Conservation (phyloP, 306 rosid genomes). For the Lablab purpureus region DNA sequence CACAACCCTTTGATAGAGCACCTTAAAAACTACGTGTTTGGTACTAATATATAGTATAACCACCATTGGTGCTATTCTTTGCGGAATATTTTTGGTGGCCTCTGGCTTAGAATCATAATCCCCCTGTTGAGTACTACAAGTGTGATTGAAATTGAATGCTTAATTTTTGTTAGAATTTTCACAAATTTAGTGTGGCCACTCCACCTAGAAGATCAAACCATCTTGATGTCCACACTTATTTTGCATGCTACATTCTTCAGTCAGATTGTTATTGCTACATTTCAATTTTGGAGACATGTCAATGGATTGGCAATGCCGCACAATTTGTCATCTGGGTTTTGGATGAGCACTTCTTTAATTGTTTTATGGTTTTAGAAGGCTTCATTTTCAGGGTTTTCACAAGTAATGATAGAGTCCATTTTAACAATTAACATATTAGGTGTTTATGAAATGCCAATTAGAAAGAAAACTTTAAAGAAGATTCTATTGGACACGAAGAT, state of each 20-base stretch:
- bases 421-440: too few relatives aligned
- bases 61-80: slow-evolving; percentile 30
- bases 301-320: neutral
- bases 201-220: neutral
- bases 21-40: slow-evolving; percentile 52
- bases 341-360: neutral
- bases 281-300: slow-evolving; percentile 1
- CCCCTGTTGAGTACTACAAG: neutral
- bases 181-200: neutral
- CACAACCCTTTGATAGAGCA: slow-evolving; percentile 84
- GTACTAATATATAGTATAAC: slow-evolving; percentile 15
- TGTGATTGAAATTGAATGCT: slow-evolving; percentile 3
- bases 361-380: neutral
- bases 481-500: too few relatives aligned
- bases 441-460: too few relatives aligned
- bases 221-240: neutral
- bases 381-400: neutral
- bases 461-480: too few relatives aligned
- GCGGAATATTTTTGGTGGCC: slow-evolving; percentile 2
- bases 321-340: neutral
- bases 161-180: neutral
- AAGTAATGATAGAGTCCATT: too few relatives aligned
- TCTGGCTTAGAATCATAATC: neutral
- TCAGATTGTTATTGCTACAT: neutral
- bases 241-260: neutral